phyloP scores from a whole-genome alignment of 208 protist species.

The Crithidia mellificae region DNA sequence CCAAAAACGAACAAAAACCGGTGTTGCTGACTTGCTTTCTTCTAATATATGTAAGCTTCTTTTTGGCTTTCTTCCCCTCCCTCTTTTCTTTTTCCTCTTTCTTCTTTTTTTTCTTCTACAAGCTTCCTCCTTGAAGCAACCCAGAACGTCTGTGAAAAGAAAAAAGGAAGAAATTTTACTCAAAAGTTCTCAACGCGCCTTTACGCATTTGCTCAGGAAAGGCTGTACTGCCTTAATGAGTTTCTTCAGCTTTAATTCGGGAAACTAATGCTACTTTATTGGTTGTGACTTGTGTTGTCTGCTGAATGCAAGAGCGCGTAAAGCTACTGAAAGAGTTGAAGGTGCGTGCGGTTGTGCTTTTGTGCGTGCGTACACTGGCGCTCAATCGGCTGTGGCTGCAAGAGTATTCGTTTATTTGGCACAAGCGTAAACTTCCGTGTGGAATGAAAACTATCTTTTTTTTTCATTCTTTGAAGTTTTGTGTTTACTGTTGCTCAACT shows the following conservation, averaged over 20 bases:
- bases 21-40: slow-evolving; percentile 13
- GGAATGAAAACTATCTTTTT: no score
- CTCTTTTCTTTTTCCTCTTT: neutral
- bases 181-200: neutral
- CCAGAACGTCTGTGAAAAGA: neutral
- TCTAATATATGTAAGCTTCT: slow-evolving; percentile 4
- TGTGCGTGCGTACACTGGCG: no score
- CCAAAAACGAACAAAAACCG: slow-evolving; percentile 19
- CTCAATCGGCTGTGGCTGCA: no score
- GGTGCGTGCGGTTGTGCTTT: no score
- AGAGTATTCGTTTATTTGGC: no score
- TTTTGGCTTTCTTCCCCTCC: neutral
- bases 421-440: no score
- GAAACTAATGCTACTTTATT: neutral
- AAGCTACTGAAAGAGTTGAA: no score
- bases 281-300: no score
- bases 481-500: no score
- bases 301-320: no score
- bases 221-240: neutral
- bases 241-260: neutral
- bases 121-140: neutral
- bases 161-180: neutral
- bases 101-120: neutral
- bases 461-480: no score
- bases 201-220: neutral